phyloP scores from a whole-genome alignment of 257 asterid genomes.

The Thymus quinquecostatus region DNA sequence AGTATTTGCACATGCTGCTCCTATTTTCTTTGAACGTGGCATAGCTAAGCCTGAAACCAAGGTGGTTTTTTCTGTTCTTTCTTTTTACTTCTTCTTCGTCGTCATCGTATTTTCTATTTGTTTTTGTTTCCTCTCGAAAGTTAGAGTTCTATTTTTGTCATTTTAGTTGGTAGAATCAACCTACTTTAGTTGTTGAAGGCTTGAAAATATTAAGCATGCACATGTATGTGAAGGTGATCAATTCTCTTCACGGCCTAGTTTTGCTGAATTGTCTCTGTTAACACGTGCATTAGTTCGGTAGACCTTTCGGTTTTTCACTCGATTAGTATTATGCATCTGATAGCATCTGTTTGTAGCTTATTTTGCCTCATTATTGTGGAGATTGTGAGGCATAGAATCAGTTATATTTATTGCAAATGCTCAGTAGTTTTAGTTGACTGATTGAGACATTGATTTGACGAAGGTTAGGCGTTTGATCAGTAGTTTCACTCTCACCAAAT shows the following conservation, averaged over 20 bases:
- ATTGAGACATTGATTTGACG: not conserved
- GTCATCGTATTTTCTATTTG: not conserved
- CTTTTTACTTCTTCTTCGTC: too few species aligned
- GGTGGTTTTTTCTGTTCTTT: slow-evolving; percentile 40
- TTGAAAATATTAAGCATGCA: slow-evolving; percentile 22
- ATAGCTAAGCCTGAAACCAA: slow-evolving; percentile 87
- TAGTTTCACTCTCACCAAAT: slow-evolving; percentile 1
- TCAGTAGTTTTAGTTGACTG: not conserved
- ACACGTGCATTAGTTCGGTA: slow-evolving; percentile 2
- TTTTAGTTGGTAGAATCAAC: slow-evolving; percentile 17
- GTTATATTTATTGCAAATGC: not conserved
- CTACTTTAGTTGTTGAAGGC: slow-evolving; percentile 15
- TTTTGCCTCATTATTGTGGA: slow-evolving; percentile 3
- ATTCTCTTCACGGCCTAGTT: slow-evolving; percentile 7
- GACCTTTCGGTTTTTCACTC: not conserved
- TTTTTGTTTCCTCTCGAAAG: not conserved
- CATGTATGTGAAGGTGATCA: slow-evolving; percentile 9
- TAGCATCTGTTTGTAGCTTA: not conserved
- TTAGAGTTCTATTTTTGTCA: not conserved
- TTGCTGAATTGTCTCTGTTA: slow-evolving; percentile 20
- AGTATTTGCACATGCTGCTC: slow-evolving; percentile 90
- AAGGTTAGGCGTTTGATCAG: slow-evolving; percentile 2
- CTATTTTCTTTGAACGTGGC: slow-evolving; percentile 91
- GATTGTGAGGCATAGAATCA: not conserved
- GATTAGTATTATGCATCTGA: not conserved